These are phyloP conservation scores for Ettlia oleoabundans DNA, from an alignment of 139 green algal genomes.

Conservation along the genomic window DNA sequence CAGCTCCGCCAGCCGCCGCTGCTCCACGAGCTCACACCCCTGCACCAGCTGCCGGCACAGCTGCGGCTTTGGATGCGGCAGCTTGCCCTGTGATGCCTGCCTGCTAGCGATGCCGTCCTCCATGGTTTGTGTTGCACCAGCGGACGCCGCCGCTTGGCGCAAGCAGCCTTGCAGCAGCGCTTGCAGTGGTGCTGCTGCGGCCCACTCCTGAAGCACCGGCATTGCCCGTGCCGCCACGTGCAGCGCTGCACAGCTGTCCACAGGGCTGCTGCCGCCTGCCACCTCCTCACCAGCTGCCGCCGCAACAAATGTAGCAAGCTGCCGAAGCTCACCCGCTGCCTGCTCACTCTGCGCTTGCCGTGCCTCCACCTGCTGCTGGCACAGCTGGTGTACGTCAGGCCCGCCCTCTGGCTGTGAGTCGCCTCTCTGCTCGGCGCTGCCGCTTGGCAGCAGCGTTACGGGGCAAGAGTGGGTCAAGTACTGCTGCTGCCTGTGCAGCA, in stretches of 20 bases:
- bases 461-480: constrained; percentile 25
- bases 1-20: neutral
- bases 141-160: too few species aligned
- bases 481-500: constrained; percentile 15
- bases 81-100: too few species aligned
- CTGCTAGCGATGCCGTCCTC: neutral
- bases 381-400: neutral
- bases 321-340: neutral
- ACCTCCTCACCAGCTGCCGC: neutral
- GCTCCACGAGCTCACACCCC: constrained; percentile 1
- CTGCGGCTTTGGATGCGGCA: neutral
- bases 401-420: neutral
- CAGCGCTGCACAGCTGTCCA: neutral
- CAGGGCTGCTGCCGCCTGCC: neutral
- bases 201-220: constrained; percentile 3
- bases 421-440: neutral
- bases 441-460: neutral
- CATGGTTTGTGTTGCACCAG: too few species aligned
- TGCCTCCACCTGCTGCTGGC: neutral
- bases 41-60: constrained; percentile 16
- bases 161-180: constrained; percentile 19
- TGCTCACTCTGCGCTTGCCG: too few species aligned
- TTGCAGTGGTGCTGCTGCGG: neutral
- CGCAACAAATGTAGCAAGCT: neutral
- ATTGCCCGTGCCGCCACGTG: neutral